phyloP scores from a whole-genome alignment of 768 basidiomycete species.

The Lactarius hengduanensis region DNA sequence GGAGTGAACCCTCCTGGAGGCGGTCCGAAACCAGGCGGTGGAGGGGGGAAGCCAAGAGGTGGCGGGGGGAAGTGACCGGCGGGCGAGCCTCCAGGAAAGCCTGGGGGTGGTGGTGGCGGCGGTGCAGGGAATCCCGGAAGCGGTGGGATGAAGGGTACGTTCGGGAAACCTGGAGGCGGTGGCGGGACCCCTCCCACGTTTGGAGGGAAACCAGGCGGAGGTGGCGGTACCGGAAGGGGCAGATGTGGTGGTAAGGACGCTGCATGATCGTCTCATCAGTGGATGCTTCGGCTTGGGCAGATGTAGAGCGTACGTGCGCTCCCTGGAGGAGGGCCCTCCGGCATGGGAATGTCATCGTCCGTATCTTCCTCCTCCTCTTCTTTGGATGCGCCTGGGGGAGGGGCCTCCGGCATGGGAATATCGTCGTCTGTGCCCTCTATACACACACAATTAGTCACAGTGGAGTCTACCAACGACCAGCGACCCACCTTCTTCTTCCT shows the following conservation, averaged over 20 bases:
- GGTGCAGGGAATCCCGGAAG: conserved; percentile 27
- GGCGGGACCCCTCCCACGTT: conserved; percentile 27
- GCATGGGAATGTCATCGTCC: conserved; percentile 67
- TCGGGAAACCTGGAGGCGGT: conserved; percentile 20
- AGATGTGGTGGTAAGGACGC: conserved; percentile 31
- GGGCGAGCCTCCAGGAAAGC: conserved; percentile 23
- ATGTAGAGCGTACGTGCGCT: conserved; percentile 33
- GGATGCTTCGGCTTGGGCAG: conserved; percentile 34
- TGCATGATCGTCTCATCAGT: conserved; percentile 23
- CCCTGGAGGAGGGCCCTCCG: conserved; percentile 53
- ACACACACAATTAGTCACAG: not conserved
- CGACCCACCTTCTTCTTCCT: conserved; percentile 50
- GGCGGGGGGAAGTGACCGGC: conserved; percentile 29
- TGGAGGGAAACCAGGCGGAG: conserved; percentile 26
- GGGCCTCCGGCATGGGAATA: conserved; percentile 62
- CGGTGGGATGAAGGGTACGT: conserved; percentile 11
- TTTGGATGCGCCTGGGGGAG: conserved; percentile 47
- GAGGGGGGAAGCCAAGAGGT: conserved; percentile 30
- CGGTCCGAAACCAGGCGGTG: conserved; percentile 32
- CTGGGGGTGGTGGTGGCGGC: conserved; percentile 34
- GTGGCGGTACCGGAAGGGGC: conserved; percentile 29
- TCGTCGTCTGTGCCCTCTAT: conserved; percentile 50
- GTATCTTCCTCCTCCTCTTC: conserved; percentile 27
- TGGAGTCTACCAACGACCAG: conserved; percentile 8
- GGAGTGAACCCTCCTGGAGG: conserved; percentile 33